Evolutionary conservation across 2,329 filamentous ascomycete genomes (phyloP), one percentile per base, ranked within the genome.

Genomic region (Cryphonectria carpinicola): DNA sequence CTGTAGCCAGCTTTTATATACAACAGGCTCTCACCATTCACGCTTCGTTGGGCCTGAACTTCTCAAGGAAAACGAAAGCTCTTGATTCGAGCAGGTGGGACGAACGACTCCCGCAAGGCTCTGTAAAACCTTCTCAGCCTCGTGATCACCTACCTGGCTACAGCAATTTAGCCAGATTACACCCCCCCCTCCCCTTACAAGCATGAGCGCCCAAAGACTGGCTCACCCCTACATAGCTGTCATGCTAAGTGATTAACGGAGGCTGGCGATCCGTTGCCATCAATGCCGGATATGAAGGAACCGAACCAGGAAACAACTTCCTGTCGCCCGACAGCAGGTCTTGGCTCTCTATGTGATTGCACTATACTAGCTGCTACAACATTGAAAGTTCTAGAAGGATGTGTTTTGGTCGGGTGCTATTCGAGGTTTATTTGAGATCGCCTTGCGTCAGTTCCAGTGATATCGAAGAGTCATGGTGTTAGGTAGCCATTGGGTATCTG

Each of bases 241-340:
- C 43, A 28, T 28, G 41, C 63, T n/a, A 19, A 19, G 43, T 22
- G 19, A 52, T 25, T 17, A 28, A 28, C 43, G 63, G 63, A 65
- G 22, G 63, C 63, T 65, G 41, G 39, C 19, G 43, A 65, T 65
- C 63, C 63, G 63, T 28, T 13, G 19, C 28, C 43, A 65, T 52
- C 28, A 25, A 28, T 28, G n/a, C 25, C n/a, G 49, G 22, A 22
- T 25, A 28, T 17, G 13, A 28, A 28, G 11, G 25, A 28, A 14
- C n/a, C 52, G 52, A 14, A 25, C 52, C 52, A 56, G 52, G 5
- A 56, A 56, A 28, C 52, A 28, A 14, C 52, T 25, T 56, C 52
- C n/a, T n/a, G 52, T 25, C 25, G 10, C 11, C n/a, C 52, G 52
- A 19, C 1, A 4, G 22, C n/a, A 25, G 14, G 52, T 25, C 52